A percentile compares a stretch with the other conserved stretches of the same genome.
Conservation (phyloP, 1,139 yeast species). For the Pichia sp. region DNA sequence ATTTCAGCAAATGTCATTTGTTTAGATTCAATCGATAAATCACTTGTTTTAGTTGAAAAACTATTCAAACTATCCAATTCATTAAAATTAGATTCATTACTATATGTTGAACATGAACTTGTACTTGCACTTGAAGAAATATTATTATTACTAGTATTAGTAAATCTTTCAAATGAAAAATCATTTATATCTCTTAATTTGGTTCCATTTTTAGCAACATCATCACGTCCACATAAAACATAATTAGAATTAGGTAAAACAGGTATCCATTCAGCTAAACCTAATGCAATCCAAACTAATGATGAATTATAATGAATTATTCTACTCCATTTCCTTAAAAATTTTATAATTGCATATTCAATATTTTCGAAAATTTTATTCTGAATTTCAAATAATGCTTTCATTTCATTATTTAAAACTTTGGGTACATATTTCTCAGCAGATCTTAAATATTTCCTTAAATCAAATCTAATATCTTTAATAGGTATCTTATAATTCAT, state of each 20-base stretch:
- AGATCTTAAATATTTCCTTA: slow-evolving; percentile 44
- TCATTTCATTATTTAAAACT: slow-evolving; percentile 20
- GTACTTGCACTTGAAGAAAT: slow-evolving; percentile 8
- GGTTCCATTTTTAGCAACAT: slow-evolving; percentile 29
- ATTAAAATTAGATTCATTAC: neutral
- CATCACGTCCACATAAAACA: slow-evolving; percentile 34
- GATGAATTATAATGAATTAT: slow-evolving; percentile 75
- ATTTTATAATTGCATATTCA: slow-evolving; percentile 55
- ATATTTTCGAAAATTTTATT: slow-evolving; percentile 48
- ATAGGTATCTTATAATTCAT: slow-evolving; percentile 23
- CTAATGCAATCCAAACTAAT: slow-evolving; percentile 79
- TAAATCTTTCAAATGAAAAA: slow-evolving; percentile 33
- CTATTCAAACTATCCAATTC: slow-evolving; percentile 9
- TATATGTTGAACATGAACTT: neutral
- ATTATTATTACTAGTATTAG: slow-evolving; percentile 15
- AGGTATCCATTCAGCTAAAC: slow-evolving; percentile 86
- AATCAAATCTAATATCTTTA: slow-evolving; percentile 41
- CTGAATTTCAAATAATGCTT: slow-evolving; percentile 35
- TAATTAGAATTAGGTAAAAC: slow-evolving; percentile 36
- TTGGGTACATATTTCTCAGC: slow-evolving; percentile 26
- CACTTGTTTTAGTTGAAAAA: slow-evolving; percentile 13
- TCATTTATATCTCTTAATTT: slow-evolving; percentile 39
- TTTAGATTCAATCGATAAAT: slow-evolving; percentile 19
- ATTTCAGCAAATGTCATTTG: slow-evolving; percentile 55
- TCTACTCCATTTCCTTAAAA: slow-evolving; percentile 71